Evolutionary conservation across 1,284 basidiomycete species (phyloP).

Genomic region (Trichosporon faecale): DNA sequence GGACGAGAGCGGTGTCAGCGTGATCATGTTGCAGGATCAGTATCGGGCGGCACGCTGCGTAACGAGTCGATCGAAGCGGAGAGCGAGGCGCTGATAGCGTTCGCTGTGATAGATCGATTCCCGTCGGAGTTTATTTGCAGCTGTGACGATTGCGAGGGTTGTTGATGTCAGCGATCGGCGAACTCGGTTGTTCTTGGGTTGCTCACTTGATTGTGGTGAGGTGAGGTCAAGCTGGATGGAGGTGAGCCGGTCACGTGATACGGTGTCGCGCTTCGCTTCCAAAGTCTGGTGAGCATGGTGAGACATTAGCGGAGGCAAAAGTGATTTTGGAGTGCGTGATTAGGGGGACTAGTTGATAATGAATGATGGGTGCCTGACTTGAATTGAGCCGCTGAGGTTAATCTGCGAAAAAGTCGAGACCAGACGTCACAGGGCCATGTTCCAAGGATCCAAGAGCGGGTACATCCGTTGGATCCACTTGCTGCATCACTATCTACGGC

Average conservation of each 20-base stretch:
- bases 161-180: not conserved
- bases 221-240: not conserved
- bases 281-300: not conserved
- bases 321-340: not conserved
- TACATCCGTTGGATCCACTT: not conserved
- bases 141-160: not conserved
- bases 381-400: not conserved
- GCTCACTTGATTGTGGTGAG: not conserved
- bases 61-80: not conserved
- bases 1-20: slow-evolving; percentile 83
- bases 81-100: not conserved
- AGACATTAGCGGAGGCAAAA: not conserved
- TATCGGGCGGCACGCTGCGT: not conserved
- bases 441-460: not conserved
- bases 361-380: not conserved
- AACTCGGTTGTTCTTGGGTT: not conserved
- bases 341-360: not conserved
- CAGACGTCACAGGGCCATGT: not conserved
- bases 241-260: not conserved
- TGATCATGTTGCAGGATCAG: slow-evolving; percentile 64
- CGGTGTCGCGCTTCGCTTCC: too few relatives aligned
- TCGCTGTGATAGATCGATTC: not conserved
- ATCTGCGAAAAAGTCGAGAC: not conserved
- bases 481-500: not conserved
- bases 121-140: not conserved